Evolutionary conservation across 2,329 filamentous ascomycete genomes (phyloP).

Genomic region (Xylariomycetidae sp.): DNA sequence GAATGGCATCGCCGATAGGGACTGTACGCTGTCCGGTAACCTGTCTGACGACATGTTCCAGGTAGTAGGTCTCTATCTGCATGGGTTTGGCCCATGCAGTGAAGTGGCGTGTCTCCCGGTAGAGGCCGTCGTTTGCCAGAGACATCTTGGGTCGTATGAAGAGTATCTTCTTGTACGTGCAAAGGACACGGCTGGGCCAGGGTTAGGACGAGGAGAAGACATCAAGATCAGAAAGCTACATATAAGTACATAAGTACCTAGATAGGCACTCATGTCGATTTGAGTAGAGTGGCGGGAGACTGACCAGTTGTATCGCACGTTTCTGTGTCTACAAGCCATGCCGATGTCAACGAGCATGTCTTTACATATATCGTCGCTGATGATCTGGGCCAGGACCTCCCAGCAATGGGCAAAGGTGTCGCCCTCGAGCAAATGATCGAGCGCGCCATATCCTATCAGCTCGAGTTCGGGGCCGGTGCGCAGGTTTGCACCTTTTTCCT

Average conservation of each 20-base stretch:
- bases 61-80: conserved; percentile 32
- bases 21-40: conserved; percentile 30
- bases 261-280: too few relatives aligned
- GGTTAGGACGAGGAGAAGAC: neutral
- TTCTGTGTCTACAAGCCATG: conserved; percentile 6
- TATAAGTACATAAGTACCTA: too few relatives aligned
- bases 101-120: conserved; percentile 25
- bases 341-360: conserved; percentile 11
- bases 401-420: conserved; percentile 10
- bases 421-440: conserved; percentile 2
- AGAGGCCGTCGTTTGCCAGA: conserved; percentile 8
- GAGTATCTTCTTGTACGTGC: conserved; percentile 8
- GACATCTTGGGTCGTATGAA: conserved; percentile 12
- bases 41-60: conserved; percentile 26
- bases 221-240: too few relatives aligned
- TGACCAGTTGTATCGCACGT: conserved; percentile 7
- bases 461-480: conserved; percentile 12
- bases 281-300: neutral
- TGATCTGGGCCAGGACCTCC: conserved; percentile 9
- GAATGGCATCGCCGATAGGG: conserved; percentile 36
- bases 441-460: conserved; percentile 4
- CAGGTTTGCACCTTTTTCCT: conserved; percentile 29
- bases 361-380: conserved; percentile 7
- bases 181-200: conserved; percentile 12
- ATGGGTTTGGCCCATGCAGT: conserved; percentile 34